Conservation (phyloP, 441 rosid genomes). For the Gossypium gossypioides region DNA sequence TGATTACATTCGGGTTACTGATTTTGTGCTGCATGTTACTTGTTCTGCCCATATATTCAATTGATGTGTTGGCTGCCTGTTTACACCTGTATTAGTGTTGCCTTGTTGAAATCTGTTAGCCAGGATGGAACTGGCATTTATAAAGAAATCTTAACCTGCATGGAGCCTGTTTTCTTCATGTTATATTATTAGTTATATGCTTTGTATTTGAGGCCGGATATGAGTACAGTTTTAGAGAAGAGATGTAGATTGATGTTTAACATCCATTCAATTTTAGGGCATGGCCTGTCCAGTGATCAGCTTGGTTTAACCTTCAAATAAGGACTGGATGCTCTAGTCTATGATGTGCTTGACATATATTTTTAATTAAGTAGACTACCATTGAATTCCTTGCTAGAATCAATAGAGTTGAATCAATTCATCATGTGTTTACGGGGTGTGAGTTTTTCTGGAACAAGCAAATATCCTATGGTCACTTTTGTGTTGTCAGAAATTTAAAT, state of each 20-base stretch:
- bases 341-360: not conserved
- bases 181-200: not conserved
- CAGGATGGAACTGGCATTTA: not conserved
- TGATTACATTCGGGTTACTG: not conserved
- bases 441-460: not conserved
- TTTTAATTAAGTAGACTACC: not conserved
- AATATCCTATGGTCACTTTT: not conserved
- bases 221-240: not conserved
- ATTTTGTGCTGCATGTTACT: not conserved
- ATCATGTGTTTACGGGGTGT: not conserved
- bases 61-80: not conserved
- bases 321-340: conserved; percentile 5
- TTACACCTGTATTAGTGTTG: not conserved
- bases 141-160: conserved; percentile 4
- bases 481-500: not conserved
- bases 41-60: not conserved
- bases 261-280: not conserved
- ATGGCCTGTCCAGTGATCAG: not conserved
- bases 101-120: not conserved
- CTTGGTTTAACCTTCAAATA: conserved; percentile 1
- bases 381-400: not conserved
- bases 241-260: not conserved
- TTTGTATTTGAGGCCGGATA: not conserved
- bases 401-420: not conserved
- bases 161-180: not conserved